Evolutionary conservation across 106 monocot genomes (phyloP).

Genomic region (Hemerocallis citrina): DNA sequence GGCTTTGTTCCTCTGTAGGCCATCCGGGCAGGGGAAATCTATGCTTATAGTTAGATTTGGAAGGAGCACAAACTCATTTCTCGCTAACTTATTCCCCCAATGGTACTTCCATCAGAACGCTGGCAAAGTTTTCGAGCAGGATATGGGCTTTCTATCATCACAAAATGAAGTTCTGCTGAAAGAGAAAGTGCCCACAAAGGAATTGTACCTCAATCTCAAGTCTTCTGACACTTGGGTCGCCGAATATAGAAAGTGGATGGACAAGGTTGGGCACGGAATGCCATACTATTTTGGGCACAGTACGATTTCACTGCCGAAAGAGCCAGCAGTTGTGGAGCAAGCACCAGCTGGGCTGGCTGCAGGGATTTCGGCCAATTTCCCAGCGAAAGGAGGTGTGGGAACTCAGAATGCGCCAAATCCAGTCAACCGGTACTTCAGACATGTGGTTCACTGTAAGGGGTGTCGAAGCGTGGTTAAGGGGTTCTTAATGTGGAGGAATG

Average conservation of each 20-base stretch:
- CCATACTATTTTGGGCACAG: constrained; percentile 89
- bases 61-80: constrained; percentile 14
- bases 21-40: constrained; percentile 91
- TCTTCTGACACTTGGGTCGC: constrained; percentile 87
- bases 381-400: constrained; percentile 17
- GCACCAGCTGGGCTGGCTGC: constrained; percentile 6
- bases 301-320: constrained; percentile 24
- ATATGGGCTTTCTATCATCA: constrained; percentile 97
- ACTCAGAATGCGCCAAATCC: constrained; percentile 9
- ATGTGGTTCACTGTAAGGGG: constrained; percentile 23
- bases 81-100: constrained; percentile 37
- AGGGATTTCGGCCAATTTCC: constrained; percentile 3
- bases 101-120: constrained; percentile 95
- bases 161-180: constrained; percentile 86
- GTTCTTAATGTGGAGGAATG: constrained; percentile 9
- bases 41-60: constrained; percentile 94
- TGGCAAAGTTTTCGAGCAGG: constrained; percentile 91
- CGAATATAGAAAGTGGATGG: constrained; percentile 98
- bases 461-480: constrained; percentile 10
- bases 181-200: constrained; percentile 66
- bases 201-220: constrained; percentile 73
- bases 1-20: constrained; percentile 81
- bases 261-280: constrained; percentile 85
- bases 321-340: constrained; percentile 15
- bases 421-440: constrained; percentile 11